Conservation (phyloP, 1,139 yeast species). For the Chernovozyma aurita region DNA sequence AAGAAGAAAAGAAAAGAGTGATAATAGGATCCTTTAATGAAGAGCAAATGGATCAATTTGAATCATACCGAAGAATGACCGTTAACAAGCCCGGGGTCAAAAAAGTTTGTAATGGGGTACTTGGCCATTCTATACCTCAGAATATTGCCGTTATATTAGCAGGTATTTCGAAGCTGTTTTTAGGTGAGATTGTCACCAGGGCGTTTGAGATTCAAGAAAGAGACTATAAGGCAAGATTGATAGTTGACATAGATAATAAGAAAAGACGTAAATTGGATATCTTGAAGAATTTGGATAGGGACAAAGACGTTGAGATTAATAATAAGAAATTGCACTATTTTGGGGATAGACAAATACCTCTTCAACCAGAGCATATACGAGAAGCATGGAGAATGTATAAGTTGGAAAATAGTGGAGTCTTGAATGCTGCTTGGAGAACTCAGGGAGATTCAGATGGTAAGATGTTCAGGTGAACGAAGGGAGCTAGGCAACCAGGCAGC, state of each 20-base stretch:
- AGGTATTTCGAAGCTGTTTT: constrained; percentile 82
- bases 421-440: constrained; percentile 59
- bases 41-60: constrained; percentile 87
- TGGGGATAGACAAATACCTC: constrained; percentile 53
- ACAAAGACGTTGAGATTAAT: constrained; percentile 27
- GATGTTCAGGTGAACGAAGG: constrained; percentile 48
- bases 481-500: too few relatives aligned
- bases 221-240: constrained; percentile 43
- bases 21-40: constrained; percentile 69
- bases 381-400: constrained; percentile 84
- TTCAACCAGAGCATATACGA: constrained; percentile 78
- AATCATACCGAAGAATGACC: constrained; percentile 80
- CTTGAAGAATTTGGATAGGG: constrained; percentile 24
- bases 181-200: constrained; percentile 82
- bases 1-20: constrained; percentile 57
- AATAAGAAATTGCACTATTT: constrained; percentile 26
- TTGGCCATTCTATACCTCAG: constrained; percentile 80
- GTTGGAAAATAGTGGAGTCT: constrained; percentile 62
- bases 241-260: constrained; percentile 33
- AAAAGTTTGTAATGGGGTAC: constrained; percentile 71
- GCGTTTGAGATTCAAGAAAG: constrained; percentile 66
- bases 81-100: constrained; percentile 77
- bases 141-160: constrained; percentile 79
- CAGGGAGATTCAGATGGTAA: constrained; percentile 73
- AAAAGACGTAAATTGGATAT: constrained; percentile 28